Evolutionary conservation across 495 filamentous ascomycete genomes (phyloP), one percentile per base, ranked within the genome.

Genomic region (Aspergillus asperescens): DNA sequence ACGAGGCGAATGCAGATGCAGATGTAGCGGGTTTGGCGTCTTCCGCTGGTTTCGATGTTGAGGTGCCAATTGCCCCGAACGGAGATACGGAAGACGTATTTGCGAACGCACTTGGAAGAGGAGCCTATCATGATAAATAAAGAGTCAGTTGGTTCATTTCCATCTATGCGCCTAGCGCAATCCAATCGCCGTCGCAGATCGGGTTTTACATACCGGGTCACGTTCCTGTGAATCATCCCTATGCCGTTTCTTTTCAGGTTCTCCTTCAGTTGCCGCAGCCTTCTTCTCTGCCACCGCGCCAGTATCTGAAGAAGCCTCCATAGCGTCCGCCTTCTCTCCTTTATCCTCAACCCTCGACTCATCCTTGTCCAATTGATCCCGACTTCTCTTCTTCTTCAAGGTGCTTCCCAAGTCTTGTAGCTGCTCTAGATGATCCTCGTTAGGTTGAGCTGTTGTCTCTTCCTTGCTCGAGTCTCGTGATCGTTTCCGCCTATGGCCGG

Each of bases 1-100:
- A 79, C 29, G 74, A 63, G 40, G 75, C 77, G 56, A 85, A 85
- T 19, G 70, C 71, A 55, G 78, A 78, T 39, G 70, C 39, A 13
- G 79, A 77, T 50, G 68, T 71, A 8, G 67, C 59, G 24, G 61
- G 56, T 16, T 61, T 44, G 0, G 61, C 24, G 32, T 63, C 65
- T 25, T 62, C 31, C 50, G 59, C 18, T 40, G 50, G 37, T 29
- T 57, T 47, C 31, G 45, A 50, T 42, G 62, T 62, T 34, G 64
- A 52, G 47, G 63, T 43, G 32, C 63, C 64, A n/a, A 79, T 46
- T 24, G 71, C 58, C 13, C 68, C 74, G 54, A 80, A 79, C 12
- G 79, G 75, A 8, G 79, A 80, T 18, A 71, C 61, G 2, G 72
- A 52, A n/a, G 77, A 77, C 12, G 71, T 68, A 51, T 78, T 80